Percentiles rank a stretch among this genome's conserved stretches.
Evolutionary conservation across 208 protist species (phyloP).

Genomic region (Angomonas ambiguus): DNA sequence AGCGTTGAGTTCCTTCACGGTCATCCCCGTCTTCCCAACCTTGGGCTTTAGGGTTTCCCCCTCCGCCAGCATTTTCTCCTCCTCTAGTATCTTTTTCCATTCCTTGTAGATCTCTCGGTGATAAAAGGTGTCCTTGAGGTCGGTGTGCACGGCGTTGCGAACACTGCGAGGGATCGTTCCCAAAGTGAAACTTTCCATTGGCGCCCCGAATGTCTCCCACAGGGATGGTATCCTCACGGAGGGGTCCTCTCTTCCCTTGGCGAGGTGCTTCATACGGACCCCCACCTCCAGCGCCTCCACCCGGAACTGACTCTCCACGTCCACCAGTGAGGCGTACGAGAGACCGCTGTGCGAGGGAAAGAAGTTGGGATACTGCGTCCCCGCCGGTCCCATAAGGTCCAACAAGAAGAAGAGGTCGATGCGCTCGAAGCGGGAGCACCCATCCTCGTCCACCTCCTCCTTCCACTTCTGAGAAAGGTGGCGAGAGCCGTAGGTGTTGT

Average conservation of each 20-base stretch:
- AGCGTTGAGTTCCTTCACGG: neutral
- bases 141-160: neutral
- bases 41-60: neutral
- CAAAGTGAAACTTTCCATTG: conserved; percentile 46
- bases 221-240: conserved; percentile 20
- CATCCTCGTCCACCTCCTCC: neutral
- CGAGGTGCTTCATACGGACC: neutral
- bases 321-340: conserved; percentile 29
- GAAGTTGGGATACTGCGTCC: conserved; percentile 50
- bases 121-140: neutral
- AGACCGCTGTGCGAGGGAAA: conserved; percentile 56
- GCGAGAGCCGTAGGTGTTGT: conserved; percentile 91
- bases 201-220: conserved; percentile 37
- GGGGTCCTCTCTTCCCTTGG: neutral
- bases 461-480: conserved; percentile 70
- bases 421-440: conserved; percentile 25
- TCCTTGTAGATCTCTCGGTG: neutral
- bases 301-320: conserved; percentile 23
- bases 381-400: conserved; percentile 72
- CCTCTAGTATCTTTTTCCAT: neutral
- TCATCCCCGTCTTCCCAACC: neutral
- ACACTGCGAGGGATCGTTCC: conserved; percentile 16
- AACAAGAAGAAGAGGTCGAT: conserved; percentile 81
- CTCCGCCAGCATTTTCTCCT: neutral
- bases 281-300: conserved; percentile 3